Evolutionary conservation across 345 rosid genomes (phyloP).

Genomic region (Atalantia buxifolia): DNA sequence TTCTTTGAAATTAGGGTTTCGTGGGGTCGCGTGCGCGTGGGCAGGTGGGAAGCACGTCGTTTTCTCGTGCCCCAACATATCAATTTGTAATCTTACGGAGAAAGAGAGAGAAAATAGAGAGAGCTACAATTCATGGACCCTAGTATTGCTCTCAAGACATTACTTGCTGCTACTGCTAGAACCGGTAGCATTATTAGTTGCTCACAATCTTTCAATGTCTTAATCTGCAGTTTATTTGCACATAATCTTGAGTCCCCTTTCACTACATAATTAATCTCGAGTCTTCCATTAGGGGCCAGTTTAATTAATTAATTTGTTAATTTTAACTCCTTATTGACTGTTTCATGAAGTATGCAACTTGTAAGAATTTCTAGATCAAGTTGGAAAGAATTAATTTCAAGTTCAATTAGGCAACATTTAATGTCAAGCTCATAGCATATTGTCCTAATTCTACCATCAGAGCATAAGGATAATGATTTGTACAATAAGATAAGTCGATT

Average conservation of each 20-base stretch:
- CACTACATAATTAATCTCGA: background rate
- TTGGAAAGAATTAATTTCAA: background rate
- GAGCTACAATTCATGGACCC: background rate
- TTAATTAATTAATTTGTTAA: background rate
- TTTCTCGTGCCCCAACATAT: constrained; percentile 36
- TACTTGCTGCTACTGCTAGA: too few relatives aligned
- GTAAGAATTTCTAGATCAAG: background rate
- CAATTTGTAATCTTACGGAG: constrained; percentile 5
- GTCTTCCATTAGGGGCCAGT: background rate
- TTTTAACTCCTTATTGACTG: background rate
- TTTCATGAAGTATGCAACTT: background rate
- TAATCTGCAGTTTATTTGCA: background rate
- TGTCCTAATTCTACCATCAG: background rate
- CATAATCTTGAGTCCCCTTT: constrained; percentile 13
- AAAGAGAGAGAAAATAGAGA: background rate
- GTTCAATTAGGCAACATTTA: background rate
- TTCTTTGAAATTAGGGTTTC: constrained; percentile 49
- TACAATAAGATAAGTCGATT: background rate
- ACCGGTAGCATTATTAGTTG: background rate
- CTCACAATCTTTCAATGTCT: constrained; percentile 18
- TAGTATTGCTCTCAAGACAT: background rate
- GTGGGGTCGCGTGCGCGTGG: constrained; percentile 56
- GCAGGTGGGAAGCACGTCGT: constrained; percentile 53
- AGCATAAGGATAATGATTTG: background rate
- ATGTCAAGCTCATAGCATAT: background rate